These are phyloP conservation scores for Aspergillus neoniger DNA, from an alignment of 2,329 filamentous ascomycete genomes.

Conservation along the genomic window DNA sequence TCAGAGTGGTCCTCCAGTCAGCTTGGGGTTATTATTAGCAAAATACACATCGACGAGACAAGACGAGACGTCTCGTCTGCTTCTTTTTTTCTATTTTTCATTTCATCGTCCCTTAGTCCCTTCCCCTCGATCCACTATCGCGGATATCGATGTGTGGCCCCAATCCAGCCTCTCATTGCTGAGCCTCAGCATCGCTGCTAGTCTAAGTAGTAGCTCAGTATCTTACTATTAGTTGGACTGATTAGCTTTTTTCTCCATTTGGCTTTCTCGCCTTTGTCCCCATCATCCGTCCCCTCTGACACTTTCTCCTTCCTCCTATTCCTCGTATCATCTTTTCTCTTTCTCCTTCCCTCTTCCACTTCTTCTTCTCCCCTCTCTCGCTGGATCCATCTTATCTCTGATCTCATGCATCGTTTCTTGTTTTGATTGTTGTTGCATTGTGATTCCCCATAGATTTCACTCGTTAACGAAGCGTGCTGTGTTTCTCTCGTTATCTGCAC, in stretches of 20 bases:
- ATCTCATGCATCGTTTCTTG: neutral
- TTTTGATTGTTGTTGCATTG: neutral
- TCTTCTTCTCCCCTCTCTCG: neutral
- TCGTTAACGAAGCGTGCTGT: neutral
- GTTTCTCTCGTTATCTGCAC: neutral
- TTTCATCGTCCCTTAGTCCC: neutral
- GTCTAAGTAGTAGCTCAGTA: too few relatives aligned
- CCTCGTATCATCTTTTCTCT: neutral
- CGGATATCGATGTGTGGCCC: neutral
- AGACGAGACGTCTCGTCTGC: neutral
- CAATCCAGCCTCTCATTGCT: neutral
- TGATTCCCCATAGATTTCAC: neutral
- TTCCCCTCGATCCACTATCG: neutral
- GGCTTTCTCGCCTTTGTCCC: neutral
- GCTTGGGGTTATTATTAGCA: neutral
- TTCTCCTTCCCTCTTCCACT: neutral
- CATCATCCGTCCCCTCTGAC: neutral
- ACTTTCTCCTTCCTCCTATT: neutral
- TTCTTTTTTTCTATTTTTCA: too few relatives aligned
- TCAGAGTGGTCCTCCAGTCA: neutral
- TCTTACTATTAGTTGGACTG: neutral
- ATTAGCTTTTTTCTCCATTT: neutral
- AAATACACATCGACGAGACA: too few relatives aligned
- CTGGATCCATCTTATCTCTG: neutral
- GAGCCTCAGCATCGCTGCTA: neutral